Evolutionary conservation across 2,329 filamentous ascomycete genomes (phyloP).

Genomic region (Alternaria burnsii): DNA sequence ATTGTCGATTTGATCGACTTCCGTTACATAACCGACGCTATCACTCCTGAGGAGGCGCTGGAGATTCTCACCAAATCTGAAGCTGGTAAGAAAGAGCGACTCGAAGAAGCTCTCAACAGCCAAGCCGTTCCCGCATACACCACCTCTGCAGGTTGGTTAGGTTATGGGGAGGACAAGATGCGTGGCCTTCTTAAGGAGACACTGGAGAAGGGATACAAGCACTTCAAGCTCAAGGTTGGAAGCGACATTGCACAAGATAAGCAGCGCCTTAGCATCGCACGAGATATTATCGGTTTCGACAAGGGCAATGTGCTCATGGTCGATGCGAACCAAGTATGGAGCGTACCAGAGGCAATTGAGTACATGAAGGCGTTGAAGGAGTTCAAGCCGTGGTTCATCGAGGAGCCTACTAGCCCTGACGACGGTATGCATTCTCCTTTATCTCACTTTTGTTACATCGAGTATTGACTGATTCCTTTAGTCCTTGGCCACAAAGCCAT

Average conservation of each 20-base stretch:
- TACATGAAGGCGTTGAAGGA: slow-evolving; percentile 85
- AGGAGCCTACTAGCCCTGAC: slow-evolving; percentile 90
- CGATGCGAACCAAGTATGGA: slow-evolving; percentile 93
- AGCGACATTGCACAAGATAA: slow-evolving; percentile 75
- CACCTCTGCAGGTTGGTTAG: slow-evolving; percentile 90
- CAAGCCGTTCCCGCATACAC: slow-evolving; percentile 89
- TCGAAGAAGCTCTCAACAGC: slow-evolving; percentile 76
- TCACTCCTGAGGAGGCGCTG: slow-evolving; percentile 85
- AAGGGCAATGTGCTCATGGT: slow-evolving; percentile 88
- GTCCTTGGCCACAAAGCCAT: slow-evolving; percentile 88
- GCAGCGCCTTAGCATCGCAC: slow-evolving; percentile 74
- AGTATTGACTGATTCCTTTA: slow-evolving; percentile 9
- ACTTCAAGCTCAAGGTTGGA: slow-evolving; percentile 94
- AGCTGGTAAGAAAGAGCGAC: slow-evolving; percentile 72
- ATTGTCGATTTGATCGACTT: slow-evolving; percentile 91
- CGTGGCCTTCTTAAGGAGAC: slow-evolving; percentile 76
- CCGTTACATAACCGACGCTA: slow-evolving; percentile 91
- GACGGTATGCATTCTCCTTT: slow-evolving; percentile 58
- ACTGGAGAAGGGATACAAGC: slow-evolving; percentile 76
- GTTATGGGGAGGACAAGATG: slow-evolving; percentile 90
- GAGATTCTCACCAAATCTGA: slow-evolving; percentile 72
- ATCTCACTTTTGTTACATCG: not conserved
- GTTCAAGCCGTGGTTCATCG: slow-evolving; percentile 93
- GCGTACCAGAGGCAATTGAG: slow-evolving; percentile 84
- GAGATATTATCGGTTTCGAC: slow-evolving; percentile 83